Base-by-base conservation (phyloP, 345 rosid genomes). In the Draba incana region DNA sequence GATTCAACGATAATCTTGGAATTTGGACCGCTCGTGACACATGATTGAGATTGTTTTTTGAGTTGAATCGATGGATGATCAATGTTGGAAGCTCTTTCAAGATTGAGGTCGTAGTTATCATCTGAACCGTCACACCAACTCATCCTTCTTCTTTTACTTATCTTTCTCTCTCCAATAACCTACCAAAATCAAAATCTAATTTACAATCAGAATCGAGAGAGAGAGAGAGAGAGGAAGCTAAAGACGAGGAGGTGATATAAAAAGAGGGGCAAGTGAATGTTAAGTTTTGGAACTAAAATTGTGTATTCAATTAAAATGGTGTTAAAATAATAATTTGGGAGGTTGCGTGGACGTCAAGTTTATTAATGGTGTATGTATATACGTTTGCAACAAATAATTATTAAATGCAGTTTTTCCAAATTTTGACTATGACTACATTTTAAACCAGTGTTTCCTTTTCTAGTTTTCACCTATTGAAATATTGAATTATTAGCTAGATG, bases 321-420 rank as follows among this genome's bases (percentile, higher is more conserved):
- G 12, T 64, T 56, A 28, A 64, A 53, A 47, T 68, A 47, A 37
- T 47, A 10, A 10, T 8, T 68, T 8, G 45, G 28, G 66, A 16
- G 86, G 73, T 89, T 86, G 63, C 98, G 85, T 92, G 95, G 81
- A 89, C 84, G 84, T 77, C 86, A 88, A 85, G 98, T 82, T 69
- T 74, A 75, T 81, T 38, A 81, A 58, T 77, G 69, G 53, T 86
- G 69, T 67, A 54, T 62, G 80, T 84, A 64, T 70, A 78, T 69
- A 75, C 81, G 81, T 12, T 76, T 74, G 62, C 65, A 76, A 64
- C 35, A 48, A 10, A 72, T 75, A 69, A 64, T 55, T 69, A 30
- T 74, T 62, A 71, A 55, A 70, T 75, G 68, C 62, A 37, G 16
- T 46, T 48, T 20, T 48, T 47, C 54, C 28, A 43, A 42, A 51